Percentiles rank a stretch among this genome's conserved stretches.
Evolutionary conservation across 106 monocot species (phyloP).

Genomic region (Allium cepa): DNA sequence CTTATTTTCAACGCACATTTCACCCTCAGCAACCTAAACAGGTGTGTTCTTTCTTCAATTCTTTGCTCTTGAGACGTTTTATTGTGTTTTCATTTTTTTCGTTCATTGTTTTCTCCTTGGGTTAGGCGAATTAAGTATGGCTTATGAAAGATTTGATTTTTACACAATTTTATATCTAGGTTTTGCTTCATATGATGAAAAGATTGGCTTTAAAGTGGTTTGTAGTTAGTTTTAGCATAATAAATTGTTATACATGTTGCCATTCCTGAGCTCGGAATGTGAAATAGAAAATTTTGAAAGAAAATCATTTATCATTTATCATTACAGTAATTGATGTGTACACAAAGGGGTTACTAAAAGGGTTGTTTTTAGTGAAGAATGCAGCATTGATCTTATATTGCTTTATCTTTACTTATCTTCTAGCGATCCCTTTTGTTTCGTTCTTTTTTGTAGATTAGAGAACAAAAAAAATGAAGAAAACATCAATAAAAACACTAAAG

Average conservation of each 20-base stretch:
- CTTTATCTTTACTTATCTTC: too few species aligned
- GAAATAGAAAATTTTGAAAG: too few species aligned
- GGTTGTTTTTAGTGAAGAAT: background rate
- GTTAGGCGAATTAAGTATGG: background rate
- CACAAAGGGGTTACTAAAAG: too few species aligned
- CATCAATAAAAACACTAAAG: constrained; percentile 16
- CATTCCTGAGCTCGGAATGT: too few species aligned
- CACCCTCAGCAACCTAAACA: background rate
- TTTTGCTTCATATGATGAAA: background rate
- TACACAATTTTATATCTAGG: background rate
- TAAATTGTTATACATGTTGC: too few species aligned
- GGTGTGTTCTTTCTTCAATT: constrained; percentile 1
- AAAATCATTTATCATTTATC: too few species aligned
- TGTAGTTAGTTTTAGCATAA: background rate
- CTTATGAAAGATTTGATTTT: constrained; percentile 5
- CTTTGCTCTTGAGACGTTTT: background rate
- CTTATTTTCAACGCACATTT: too few species aligned
- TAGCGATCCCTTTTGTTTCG: background rate
- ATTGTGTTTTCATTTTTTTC: background rate
- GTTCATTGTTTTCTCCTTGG: too few species aligned
- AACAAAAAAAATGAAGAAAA: background rate
- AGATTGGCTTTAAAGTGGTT: too few species aligned
- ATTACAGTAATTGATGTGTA: too few species aligned
- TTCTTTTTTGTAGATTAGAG: background rate
- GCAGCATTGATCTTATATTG: background rate